Evolutionary conservation across 78 protist genomes (phyloP).

Genomic region (Dictyostelium firmibasis): DNA sequence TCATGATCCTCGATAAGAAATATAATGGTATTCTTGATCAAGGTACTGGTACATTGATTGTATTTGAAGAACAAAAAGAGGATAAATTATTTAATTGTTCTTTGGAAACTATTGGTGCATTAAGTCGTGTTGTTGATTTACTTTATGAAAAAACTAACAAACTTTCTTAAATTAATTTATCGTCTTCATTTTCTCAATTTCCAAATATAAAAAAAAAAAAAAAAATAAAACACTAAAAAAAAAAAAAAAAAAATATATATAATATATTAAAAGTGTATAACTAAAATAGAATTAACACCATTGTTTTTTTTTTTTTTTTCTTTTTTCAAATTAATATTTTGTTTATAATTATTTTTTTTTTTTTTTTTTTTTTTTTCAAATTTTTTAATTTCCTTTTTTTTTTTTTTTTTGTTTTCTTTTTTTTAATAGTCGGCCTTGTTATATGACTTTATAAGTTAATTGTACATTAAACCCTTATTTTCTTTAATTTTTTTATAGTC

Average conservation of each 20-base stretch:
- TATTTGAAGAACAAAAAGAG: slow-evolving; percentile 83
- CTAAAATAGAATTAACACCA: not conserved
- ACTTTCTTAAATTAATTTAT: slow-evolving; percentile 8
- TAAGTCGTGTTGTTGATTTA: slow-evolving; percentile 89
- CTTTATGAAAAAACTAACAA: slow-evolving; percentile 89
- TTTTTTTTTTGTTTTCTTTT: not conserved
- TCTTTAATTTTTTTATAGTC: not conserved
- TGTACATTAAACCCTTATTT: not conserved
- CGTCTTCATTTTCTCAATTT: not conserved
- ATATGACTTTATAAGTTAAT: not conserved
- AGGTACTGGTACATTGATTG: slow-evolving; percentile 94
- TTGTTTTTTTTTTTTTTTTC: not conserved
- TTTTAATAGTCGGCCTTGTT: not conserved
- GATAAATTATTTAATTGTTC: slow-evolving; percentile 84
- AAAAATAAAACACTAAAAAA: not conserved
- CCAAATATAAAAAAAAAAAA: not conserved
- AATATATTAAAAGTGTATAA: not conserved
- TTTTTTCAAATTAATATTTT: not conserved
- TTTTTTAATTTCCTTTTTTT: no score
- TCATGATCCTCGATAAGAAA: slow-evolving; percentile 97
- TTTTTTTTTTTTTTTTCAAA: not conserved
- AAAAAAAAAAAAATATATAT: not conserved
- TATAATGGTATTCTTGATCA: slow-evolving; percentile 97
- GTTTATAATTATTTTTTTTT: no score
- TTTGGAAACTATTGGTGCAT: slow-evolving; percentile 85